Conservation (phyloP, 441 rosid genomes). For the Gossypium laxum region DNA sequence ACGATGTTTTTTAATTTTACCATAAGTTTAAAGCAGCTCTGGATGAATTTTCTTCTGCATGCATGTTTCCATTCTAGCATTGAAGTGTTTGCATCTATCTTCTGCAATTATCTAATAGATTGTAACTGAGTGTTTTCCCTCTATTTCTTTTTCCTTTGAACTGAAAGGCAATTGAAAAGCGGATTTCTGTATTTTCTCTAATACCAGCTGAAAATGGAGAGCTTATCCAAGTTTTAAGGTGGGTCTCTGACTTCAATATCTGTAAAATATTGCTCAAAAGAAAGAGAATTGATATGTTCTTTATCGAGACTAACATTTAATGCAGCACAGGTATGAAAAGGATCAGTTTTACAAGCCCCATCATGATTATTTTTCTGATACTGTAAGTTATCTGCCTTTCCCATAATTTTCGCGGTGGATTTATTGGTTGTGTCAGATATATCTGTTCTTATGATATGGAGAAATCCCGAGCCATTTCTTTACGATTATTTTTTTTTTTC, state of each 20-base stretch:
- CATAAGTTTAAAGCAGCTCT: neutral
- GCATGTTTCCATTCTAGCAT: neutral
- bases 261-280: slow-evolving; percentile 17
- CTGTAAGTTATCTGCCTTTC: slow-evolving; percentile 40
- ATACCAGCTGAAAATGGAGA: slow-evolving; percentile 84
- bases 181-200: slow-evolving; percentile 90
- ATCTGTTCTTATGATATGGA: neutral
- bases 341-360: slow-evolving; percentile 82
- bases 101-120: neutral
- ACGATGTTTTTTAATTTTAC: neutral
- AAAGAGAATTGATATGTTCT: slow-evolving; percentile 23
- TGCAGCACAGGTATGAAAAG: slow-evolving; percentile 87
- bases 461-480: neutral
- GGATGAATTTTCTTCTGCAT: neutral
- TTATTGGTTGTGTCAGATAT: neutral
- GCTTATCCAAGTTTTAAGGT: slow-evolving; percentile 88
- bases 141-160: slow-evolving; percentile 4
- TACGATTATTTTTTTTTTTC: slow-evolving; percentile 4
- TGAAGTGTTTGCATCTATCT: neutral
- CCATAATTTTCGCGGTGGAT: neutral
- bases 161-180: slow-evolving; percentile 71
- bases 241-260: slow-evolving; percentile 24
- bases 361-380: slow-evolving; percentile 80
- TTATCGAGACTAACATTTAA: slow-evolving; percentile 51
- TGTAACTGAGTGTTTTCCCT: neutral